Evolutionary conservation across 176 grass and related monocot species (phyloP), one percentile per base, ranked within the genome.

Genomic region (Juncus effusus): DNA sequence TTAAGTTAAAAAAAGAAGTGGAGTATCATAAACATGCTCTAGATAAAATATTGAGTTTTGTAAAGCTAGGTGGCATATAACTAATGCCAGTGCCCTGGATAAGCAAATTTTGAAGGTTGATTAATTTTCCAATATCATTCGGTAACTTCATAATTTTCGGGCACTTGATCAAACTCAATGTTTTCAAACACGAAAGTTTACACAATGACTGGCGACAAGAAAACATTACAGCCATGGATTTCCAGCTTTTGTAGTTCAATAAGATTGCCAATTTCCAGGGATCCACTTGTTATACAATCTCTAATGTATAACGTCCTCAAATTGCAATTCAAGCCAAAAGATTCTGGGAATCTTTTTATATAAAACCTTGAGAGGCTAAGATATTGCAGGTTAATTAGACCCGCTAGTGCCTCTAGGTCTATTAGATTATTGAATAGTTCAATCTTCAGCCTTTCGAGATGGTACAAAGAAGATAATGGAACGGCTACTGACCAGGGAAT

Each of bases 341-440:
- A 62, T 3, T 61, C 28, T 1, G 57, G 60, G 45, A 49, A n/a
- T n/a, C n/a, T n/a, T n/a, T n/a, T n/a, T n/a, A n/a, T n/a, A n/a
- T n/a, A n/a, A n/a, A n/a, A n/a, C n/a, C n/a, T n/a, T n/a, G n/a
- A n/a, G n/a, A n/a, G n/a, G n/a, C n/a, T 47, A 11, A 80, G 60
- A 44, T 74, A 58, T 3, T 42, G 28, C 36, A 81, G 16, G 7
- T 63, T 68, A n/a, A 36, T 63, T 39, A 81, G 78, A 65, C 74
- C 44, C n/a, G 41, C 65, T 2, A n/a, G 64, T 36, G 42, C 42
- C 42, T 45, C 42, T 45, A 45, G 7, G 5, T 7, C 7, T 45
- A 45, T 45, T 45, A 45, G 42, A 45, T 3, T 4, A 45, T n/a
- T 45, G 3, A 4, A 3, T 45, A 45, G 42, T 45, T 45, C 7